Evolutionary conservation across 352 stramenopile genomes (phyloP).

Genomic region (Elongisporangium prolatum): DNA sequence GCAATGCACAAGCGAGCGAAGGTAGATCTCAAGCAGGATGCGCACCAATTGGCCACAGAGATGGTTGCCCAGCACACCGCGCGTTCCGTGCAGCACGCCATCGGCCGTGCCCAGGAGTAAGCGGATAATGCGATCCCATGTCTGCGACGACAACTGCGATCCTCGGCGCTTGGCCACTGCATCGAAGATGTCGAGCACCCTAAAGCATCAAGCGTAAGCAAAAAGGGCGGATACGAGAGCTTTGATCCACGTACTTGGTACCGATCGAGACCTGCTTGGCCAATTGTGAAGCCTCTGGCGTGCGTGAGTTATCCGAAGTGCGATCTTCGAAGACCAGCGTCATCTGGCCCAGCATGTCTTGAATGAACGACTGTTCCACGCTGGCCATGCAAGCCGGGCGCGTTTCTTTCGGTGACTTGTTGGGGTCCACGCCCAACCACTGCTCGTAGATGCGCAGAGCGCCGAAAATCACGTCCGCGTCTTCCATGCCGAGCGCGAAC

Average conservation of each 20-base stretch:
- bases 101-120: constrained; percentile 73
- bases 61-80: constrained; percentile 66
- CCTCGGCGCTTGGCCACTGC: constrained; percentile 64
- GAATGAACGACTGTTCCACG: constrained; percentile 81
- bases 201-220: constrained; percentile 7
- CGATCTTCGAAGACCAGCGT: constrained; percentile 85
- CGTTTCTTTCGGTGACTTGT: constrained; percentile 36
- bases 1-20: constrained; percentile 65
- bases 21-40: constrained; percentile 75
- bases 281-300: constrained; percentile 26
- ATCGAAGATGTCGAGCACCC: constrained; percentile 79
- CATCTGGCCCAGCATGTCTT: constrained; percentile 85
- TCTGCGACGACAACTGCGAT: constrained; percentile 52
- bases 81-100: constrained; percentile 68
- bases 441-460: constrained; percentile 77
- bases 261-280: constrained; percentile 73
- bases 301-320: constrained; percentile 18
- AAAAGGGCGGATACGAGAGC: too few species aligned
- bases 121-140: constrained; percentile 81
- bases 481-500: constrained; percentile 82
- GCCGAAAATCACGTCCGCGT: constrained; percentile 76
- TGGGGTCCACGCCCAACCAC: constrained; percentile 64
- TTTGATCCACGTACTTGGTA: constrained; percentile 61
- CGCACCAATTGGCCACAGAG: constrained; percentile 72
- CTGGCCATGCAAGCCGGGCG: constrained; percentile 74